Evolutionary conservation across 352 stramenopile species (phyloP), one percentile per base, ranked within the genome.

Genomic region (Phytophthora uliginosa): DNA sequence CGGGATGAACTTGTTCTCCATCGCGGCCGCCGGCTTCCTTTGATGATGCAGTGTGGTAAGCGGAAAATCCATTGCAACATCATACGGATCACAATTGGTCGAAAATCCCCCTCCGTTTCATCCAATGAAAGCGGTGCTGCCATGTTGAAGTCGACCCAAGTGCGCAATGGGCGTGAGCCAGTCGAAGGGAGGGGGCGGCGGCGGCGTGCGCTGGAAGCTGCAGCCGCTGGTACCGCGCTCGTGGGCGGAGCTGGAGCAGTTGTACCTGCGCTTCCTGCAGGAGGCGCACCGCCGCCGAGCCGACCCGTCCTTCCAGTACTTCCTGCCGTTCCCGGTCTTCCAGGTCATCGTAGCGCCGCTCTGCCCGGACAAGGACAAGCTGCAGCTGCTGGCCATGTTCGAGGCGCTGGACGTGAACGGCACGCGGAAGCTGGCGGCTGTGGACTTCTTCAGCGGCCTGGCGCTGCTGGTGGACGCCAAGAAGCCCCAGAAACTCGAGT

Each of bases 1-100:
- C 65, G 90, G 90, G 63, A 97, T 97, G 74, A 97, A 95, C 80
- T 91, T 95, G 79, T 97, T 97, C 84, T 97, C 90, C 90, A 97
- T 95, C 63, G 59, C 50, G 7, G 36, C 28, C 10, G 42, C 18
- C 17, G 18, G 12, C 36, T 42, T 45, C 36, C 36, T 18, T 13
- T 40, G 34, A 40, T 45, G 26, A 50, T 67, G n/a, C 3, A 68
- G 45, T 60, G 33, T 48, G 26, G 6, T 13, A 17, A 18, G 34
- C 34, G 36, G 36, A 76, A 76, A 76, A 76, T 76, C 63, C 69
- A 69, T 45, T 20, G 31, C 7, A n/a, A 17, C 15, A 63, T 17
- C 4, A 51, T 51, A 36, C 24, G 5, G 15, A 7, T 7, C 50
- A 2, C 7, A 10, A 73, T 69, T 73, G 66, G 66, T 17, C 52